A percentile compares a stretch with the other conserved stretches of the same genome.
Evolutionary conservation across 2,329 filamentous ascomycete genomes (phyloP).

Genomic region (Ophiostoma sp.): DNA sequence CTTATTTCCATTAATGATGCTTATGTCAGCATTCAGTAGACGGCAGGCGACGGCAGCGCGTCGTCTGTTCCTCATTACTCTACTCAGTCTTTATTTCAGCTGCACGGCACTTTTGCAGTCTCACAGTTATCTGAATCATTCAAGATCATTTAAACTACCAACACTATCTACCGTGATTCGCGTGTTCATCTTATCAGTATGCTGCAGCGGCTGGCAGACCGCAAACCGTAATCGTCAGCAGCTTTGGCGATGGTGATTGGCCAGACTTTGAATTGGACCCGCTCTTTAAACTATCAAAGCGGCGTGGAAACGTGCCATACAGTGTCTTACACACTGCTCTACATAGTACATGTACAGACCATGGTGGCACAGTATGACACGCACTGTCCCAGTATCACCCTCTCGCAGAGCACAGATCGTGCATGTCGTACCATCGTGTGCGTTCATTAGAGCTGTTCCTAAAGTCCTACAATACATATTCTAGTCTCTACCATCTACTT

Average conservation of each 20-base stretch:
- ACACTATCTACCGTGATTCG: not conserved
- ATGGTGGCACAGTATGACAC: not conserved
- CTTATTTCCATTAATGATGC: not conserved
- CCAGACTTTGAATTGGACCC: slow-evolving; percentile 11
- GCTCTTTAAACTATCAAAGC: slow-evolving; percentile 14
- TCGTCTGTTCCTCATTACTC: not conserved
- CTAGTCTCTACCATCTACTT: not conserved
- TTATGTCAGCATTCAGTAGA: not conserved
- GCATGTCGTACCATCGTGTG: not conserved
- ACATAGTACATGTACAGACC: too few relatives aligned
- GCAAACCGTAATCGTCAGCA: not conserved
- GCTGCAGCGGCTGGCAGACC: not conserved
- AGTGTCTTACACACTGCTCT: not conserved
- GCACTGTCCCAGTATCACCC: not conserved
- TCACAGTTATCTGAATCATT: not conserved
- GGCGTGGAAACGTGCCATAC: not conserved
- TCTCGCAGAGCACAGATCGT: not conserved
- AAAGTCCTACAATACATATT: too few relatives aligned
- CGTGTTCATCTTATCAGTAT: not conserved
- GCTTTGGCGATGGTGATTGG: not conserved
- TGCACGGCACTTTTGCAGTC: not conserved
- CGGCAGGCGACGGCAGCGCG: not conserved
- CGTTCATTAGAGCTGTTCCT: not conserved
- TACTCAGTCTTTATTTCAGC: not conserved
- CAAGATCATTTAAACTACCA: not conserved